phyloP scores from a whole-genome alignment of 2,329 filamentous ascomycete genomes.

The Penicillium sp. region DNA sequence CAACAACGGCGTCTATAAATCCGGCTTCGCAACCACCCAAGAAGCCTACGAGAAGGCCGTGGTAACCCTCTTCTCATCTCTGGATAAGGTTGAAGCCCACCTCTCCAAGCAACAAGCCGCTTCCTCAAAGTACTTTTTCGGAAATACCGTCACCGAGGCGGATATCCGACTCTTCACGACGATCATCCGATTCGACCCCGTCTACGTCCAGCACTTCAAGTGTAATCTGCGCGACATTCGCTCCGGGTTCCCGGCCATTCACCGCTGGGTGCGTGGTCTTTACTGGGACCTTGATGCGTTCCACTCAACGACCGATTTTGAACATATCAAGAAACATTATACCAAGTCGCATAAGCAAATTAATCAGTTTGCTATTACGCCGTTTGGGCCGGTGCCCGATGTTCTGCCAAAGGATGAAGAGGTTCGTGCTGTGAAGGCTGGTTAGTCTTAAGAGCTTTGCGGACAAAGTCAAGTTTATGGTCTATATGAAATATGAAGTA shows the following conservation, averaged over 20 bases:
- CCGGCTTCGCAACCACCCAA: slow-evolving; percentile 83
- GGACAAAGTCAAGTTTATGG: too few relatives aligned
- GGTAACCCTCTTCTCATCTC: slow-evolving; percentile 70
- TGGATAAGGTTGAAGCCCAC: slow-evolving; percentile 77
- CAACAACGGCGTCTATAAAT: slow-evolving; percentile 58
- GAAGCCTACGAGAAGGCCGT: slow-evolving; percentile 81
- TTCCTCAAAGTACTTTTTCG: slow-evolving; percentile 70
- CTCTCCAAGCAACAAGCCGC: slow-evolving; percentile 52
- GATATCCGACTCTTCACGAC: slow-evolving; percentile 79
- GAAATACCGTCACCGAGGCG: slow-evolving; percentile 75
- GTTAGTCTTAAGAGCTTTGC: neutral
- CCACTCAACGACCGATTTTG: slow-evolving; percentile 80
- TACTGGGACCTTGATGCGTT: slow-evolving; percentile 87
- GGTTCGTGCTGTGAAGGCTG: slow-evolving; percentile 54
- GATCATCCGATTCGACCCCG: slow-evolving; percentile 72
- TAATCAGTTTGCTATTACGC: slow-evolving; percentile 73
- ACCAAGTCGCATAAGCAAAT: slow-evolving; percentile 69
- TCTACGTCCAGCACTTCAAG: slow-evolving; percentile 82
- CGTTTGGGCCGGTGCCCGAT: slow-evolving; percentile 81
- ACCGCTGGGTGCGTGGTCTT: slow-evolving; percentile 78
- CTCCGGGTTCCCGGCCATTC: slow-evolving; percentile 77
- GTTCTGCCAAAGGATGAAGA: slow-evolving; percentile 79
- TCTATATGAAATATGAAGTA: neutral
- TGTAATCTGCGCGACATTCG: slow-evolving; percentile 86
- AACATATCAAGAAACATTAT: slow-evolving; percentile 89